Base-by-base conservation (phyloP, 257 asterid genomes). In the Leptodermis oblonga region DNA sequence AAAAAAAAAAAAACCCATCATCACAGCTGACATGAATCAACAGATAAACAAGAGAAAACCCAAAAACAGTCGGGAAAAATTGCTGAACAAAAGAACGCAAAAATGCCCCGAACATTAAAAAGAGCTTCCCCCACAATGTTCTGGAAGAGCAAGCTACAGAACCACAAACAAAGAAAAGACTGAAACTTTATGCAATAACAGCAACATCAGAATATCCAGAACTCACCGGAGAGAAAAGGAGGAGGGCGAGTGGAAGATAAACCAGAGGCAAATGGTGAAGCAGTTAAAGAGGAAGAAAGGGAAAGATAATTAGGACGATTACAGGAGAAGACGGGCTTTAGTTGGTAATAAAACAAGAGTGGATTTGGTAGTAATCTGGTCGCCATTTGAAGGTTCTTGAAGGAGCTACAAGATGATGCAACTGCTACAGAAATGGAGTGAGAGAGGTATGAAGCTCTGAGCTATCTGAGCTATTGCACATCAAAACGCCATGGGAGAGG, bases 151-250 rank as follows among this genome's bases (percentile, higher is more conserved):
- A 43, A 23, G 33, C 17, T 15, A 67, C 6, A 33, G 14, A 22
- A 41, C 31, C 18, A 14, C 53, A 41, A 1, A 15, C 3, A 45
- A 45, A 49, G 22, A 41, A 67, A 68, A 68, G 41, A 17, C 39
- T 20, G 58, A 41, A 58, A 30, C 51, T 31, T 65, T 65, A 22
- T 34, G 28, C 17, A n/a, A 5, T 0, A 62, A 7, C 30, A 61
- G 36, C 3, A 49, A 55, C 20, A 45, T 15, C 26, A 63, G n/a
- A 22, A 62, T 2, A 42, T 26, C 53, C 6, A 10, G 10, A 67
- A 71, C 77, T 71, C 15, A 77, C 81, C 26, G 15, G 77, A 62
- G 70, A 39, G 18, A 13, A 55, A 4, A 30, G 74, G 59, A 61
- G 70, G 14, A 28, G 74, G 53, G 10, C 18, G 31, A 42, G 41